Base-by-base conservation (phyloP, 441 rosid species). In the Arabidopsis hybrid region DNA sequence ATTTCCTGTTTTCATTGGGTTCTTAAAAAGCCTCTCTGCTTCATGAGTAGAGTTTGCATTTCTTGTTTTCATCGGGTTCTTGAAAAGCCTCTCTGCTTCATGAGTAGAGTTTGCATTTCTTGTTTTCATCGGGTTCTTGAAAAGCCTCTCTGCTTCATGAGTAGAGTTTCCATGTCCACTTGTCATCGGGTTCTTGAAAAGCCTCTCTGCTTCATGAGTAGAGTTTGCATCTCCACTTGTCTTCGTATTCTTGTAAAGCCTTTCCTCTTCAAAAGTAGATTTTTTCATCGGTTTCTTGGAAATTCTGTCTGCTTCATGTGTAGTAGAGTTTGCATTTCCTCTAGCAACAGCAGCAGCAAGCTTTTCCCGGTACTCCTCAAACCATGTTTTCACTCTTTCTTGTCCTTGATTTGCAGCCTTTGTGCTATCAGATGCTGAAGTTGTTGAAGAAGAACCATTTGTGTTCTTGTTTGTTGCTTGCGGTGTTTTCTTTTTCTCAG, bases 401-500 rank as follows among this genome's bases (percentile, higher is more conserved):
- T 40, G 45, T 40, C 29, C 29, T 26, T 26, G 29, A 26, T 26
- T 26, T 26, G 29, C 29, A 26, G 29, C 29, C 29, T 26, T 26
- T 26, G 29, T 26, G 29, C 29, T 26, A 26, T 26, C 29, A 26
- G 29, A 26, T 26, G 29, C 29, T 26, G 29, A 26, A 26, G 29
- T 26, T 26, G 29, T 26, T 3, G 69, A 72, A 40, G 63, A 2
- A 31, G 40, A 14, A 68, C 73, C 73, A 58, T 53, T 58, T 16
- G 66, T 35, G 42, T 79, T 77, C 43, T 69, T 77, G 50, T 78
- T 74, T 52, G 78, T 65, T 52, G 75, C 69, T 45, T 73, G 82
- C 52, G 71, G 45, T 42, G 79, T 76, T 79, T 76, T 77, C 73
- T 77, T 65, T 53, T 67, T 81, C 84, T 95, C 99, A 2, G 74